phyloP scores from a whole-genome alignment of 2,329 filamentous ascomycete genomes.

The Alternaria postmessia region DNA sequence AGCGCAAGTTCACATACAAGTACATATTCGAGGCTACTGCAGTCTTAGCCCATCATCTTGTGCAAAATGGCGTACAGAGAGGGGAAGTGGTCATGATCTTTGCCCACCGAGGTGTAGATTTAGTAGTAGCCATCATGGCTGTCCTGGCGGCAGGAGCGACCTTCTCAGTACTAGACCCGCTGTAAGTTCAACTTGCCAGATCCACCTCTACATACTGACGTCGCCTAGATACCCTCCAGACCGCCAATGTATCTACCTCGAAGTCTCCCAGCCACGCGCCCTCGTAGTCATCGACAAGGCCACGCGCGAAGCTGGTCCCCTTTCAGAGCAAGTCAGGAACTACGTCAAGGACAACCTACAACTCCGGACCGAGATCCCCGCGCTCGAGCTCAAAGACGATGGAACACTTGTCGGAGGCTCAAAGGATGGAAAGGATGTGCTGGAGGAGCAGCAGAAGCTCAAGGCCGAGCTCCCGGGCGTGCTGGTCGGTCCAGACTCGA shows the following conservation, averaged over 20 bases:
- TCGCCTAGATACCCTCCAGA: constrained; percentile 74
- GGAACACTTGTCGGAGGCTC: constrained; percentile 76
- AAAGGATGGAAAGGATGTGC: constrained; percentile 71
- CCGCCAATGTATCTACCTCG: constrained; percentile 82
- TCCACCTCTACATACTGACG: constrained; percentile 10
- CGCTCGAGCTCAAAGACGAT: constrained; percentile 73
- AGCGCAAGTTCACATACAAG: constrained; percentile 78
- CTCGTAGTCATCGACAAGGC: constrained; percentile 78
- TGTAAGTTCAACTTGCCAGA: constrained; percentile 59
- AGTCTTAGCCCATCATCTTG: constrained; percentile 78
- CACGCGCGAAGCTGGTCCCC: constrained; percentile 70
- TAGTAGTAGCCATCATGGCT: constrained; percentile 84
- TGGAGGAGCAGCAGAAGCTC: constrained; percentile 62
- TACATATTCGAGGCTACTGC: constrained; percentile 90
- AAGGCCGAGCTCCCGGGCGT: constrained; percentile 71
- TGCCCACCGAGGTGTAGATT: constrained; percentile 80
- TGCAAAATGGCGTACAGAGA: constrained; percentile 73
- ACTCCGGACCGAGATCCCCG: constrained; percentile 78
- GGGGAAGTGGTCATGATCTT: constrained; percentile 96
- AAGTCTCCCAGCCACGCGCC: constrained; percentile 77
- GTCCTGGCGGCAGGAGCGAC: constrained; percentile 65
- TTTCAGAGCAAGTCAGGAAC: constrained; percentile 66
- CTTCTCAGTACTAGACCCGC: constrained; percentile 75
- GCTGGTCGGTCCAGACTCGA: constrained; percentile 85
- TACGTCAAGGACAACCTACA: constrained; percentile 78